Conservation (phyloP, 306 rosid genomes). For the Citrullus mucosospermus region DNA sequence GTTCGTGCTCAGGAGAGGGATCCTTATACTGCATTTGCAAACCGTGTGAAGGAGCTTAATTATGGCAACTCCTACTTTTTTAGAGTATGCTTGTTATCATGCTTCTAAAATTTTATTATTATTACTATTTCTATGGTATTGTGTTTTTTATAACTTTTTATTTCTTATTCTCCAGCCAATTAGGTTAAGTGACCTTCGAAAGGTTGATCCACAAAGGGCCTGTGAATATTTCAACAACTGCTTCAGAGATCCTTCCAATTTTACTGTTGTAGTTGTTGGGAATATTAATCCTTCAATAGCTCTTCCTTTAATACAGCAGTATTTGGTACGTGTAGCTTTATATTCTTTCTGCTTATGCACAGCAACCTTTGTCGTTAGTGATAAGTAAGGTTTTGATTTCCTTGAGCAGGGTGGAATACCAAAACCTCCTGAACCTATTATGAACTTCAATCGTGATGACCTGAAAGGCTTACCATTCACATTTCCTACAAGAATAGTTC, state of each 20-base stretch:
- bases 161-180: slow-evolving; percentile 51
- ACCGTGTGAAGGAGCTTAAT: slow-evolving; percentile 96
- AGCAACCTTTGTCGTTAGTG: slow-evolving; percentile 10
- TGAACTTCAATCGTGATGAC: slow-evolving; percentile 68
- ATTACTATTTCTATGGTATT: neutral
- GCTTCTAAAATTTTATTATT: neutral
- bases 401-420: slow-evolving; percentile 82
- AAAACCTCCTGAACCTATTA: slow-evolving; percentile 58
- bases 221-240: slow-evolving; percentile 90
- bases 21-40: slow-evolving; percentile 82
- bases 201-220: slow-evolving; percentile 80
- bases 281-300: slow-evolving; percentile 71
- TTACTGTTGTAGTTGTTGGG: slow-evolving; percentile 81
- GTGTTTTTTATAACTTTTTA: slow-evolving; percentile 7
- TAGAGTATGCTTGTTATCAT: slow-evolving; percentile 36
- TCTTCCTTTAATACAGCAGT: slow-evolving; percentile 79
- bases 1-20: slow-evolving; percentile 94
- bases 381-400: slow-evolving; percentile 18
- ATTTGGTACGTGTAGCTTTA: slow-evolving; percentile 48
- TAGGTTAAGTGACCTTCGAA: slow-evolving; percentile 58
- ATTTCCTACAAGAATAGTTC: slow-evolving; percentile 45
- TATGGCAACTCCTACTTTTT: slow-evolving; percentile 93
- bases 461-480: slow-evolving; percentile 83
- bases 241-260: slow-evolving; percentile 88
- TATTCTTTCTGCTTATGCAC: slow-evolving; percentile 9